Base-by-base conservation (phyloP, 352 stramenopile genomes). In the Phytopythium ostracodes region DNA sequence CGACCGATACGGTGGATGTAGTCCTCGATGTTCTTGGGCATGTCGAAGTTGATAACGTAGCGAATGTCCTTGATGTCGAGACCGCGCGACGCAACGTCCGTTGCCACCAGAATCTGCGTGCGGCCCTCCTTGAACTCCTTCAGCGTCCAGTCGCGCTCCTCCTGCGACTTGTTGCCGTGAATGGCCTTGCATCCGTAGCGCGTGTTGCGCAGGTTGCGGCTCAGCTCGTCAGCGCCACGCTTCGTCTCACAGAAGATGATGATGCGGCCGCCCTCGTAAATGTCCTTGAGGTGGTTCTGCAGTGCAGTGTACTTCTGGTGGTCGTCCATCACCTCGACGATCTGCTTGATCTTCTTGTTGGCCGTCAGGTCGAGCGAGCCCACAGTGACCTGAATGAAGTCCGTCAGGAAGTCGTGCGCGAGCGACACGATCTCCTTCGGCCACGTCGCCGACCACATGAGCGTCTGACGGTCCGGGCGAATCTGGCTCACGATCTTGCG, bases 221-320 rank as follows among this genome's bases (percentile, higher is more conserved):
- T 96, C 11, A 99, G 83, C 65, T 98, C 92, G 75, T 99, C 98
- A 31, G 96, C 97, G 40, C 96, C 97, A 44, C 98, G 96, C 81
- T 99, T 99, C 6, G 97, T 99, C 72, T 99, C 96, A 24, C 98
- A 98, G 80, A 99, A 99, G 58, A 99, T 89, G n/a, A 99, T 95
- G 25, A 99, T 97, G 62, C 93, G 94, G 56, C 85, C 89, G 29
- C 94, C 91, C 40, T 97, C 95, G 54, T 97, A 94, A 42, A 94
- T 87, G 33, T 83, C 76, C 53, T 87, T 82, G 64, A 97, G 65
- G 50, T 96, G 81, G 58, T 85, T 75, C 71, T 83, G 76, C 31
- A 98, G 79, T n/a, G 89, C 87, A 20, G 70, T 65, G 68, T 99
- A 99, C 75, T 99, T 99, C 63, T 98, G 92, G 67, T 94, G 86